Evolutionary conservation across 2,329 filamentous ascomycete species (phyloP), one percentile per base, ranked within the genome.

Genomic region (Fusarium luffae): DNA sequence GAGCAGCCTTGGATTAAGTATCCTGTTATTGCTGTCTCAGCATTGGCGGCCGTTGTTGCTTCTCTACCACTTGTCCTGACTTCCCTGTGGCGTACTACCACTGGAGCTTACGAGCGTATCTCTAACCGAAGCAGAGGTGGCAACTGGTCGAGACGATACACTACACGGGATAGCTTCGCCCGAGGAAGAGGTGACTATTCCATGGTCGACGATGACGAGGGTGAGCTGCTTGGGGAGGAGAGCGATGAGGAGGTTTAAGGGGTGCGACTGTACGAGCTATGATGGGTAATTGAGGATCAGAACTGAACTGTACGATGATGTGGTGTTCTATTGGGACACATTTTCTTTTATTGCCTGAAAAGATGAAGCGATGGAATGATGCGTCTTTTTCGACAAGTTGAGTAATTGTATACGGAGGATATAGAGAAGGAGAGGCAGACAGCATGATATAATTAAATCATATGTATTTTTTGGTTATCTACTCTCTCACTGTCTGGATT

Each of bases 161-260:
- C 94, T 18, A 97, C 93, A 51, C 85, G 97, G 63, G 92, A 93
- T 75, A 95, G 93, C 66, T 99, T 99, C 81, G 92, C 94, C 7
- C 88, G 94, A 59, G 92, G 93, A 2, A 88, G 93, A 59, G 91
- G 92, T n/a, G 93, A 97, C 79, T 98, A 98, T 79, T 89, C 90
- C 18, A 87, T 91, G 75, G 93, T 97, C 54, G 94, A 97, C 75
- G 92, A 96, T 52, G 96, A 98, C 77, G 96, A 98, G 79, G 95
- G 95, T 50, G 95, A 98, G 83, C 83, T 99, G 72, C 82, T 99
- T 37, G 96, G 96, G 1, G 95, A 98, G 72, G 94, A 97, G 63
- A 94, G 93, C 72, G 95, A 98, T 70, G 94, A 98, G 76, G 95
- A 98, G 66, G 92, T 91, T 41, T 83, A 69, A 37, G 27, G 21